Evolutionary conservation across 1,139 yeast genomes (phyloP), one percentile per base, ranked within the genome.

Genomic region (Debaryomyces psychrophilus): DNA sequence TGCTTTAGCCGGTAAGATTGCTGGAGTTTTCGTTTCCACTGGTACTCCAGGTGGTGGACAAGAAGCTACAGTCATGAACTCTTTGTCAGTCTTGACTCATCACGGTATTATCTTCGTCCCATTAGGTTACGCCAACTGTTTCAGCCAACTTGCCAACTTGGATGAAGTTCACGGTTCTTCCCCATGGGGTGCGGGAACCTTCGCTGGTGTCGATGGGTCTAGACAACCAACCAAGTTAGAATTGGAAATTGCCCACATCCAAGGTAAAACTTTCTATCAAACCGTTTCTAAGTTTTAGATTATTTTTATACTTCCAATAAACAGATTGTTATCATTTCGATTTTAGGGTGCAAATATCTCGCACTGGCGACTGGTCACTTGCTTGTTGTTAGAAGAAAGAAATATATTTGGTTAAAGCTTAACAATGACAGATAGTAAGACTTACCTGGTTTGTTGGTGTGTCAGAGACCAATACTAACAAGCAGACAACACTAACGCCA

Each of bases 101-200:
- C 95, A 88, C 58, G 95, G 95, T 63, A 77, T 87, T 64, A 80
- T 85, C 56, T 88, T 62, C 64, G 85, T 88, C 47, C 96, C 96
- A 61, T 77, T 88, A 57, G 96, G 96, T 62, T 87, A 83, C 75
- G 83, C 81, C 57, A 69, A 79, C 57, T 76, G 79, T 36, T 83
- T 83, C 68, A 76, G 78, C 40, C 77, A 78, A 56, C 66, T 84
- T 53, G 67, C 87, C 50, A 77, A 78, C 68, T 65, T 87, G 50
- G 76, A 74, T 15, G 90, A 87, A 72, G 79, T 82, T 48, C 95
- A 86, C 64, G 96, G 95, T 64, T 87, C 87, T 54, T 83, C 93
- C 46, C 81, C 96, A 48, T 88, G 93, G 90, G 96, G 96, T 70
- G 90, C 96, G 43, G 95, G 95, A 61, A 73, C 90, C 48, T 77